phyloP scores from a whole-genome alignment of 2,329 filamentous ascomycete species.

The Paraphoma sp. region DNA sequence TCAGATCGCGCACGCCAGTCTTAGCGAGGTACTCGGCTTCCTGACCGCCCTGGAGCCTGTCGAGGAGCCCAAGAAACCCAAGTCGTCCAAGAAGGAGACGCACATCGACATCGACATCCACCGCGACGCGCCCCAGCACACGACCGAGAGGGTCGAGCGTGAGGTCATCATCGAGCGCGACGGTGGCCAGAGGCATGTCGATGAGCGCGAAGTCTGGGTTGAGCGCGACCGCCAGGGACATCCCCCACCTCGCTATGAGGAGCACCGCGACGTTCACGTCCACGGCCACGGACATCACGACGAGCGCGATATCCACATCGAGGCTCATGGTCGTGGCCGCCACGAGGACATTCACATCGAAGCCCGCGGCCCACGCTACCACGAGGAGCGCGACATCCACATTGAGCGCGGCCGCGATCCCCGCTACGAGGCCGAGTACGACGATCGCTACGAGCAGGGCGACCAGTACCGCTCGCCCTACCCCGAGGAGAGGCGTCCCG shows the following conservation, averaged over 20 bases:
- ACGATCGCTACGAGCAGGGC: constrained; percentile 23
- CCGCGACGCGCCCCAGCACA: constrained; percentile 27
- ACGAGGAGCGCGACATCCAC: constrained; percentile 27
- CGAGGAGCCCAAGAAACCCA: constrained; percentile 26
- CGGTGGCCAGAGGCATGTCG: constrained; percentile 28
- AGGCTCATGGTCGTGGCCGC: constrained; percentile 19
- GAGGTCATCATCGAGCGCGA: constrained; percentile 39
- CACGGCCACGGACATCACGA: constrained; percentile 25
- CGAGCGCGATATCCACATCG: constrained; percentile 36
- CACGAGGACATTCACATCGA: constrained; percentile 30
- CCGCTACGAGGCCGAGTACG: constrained; percentile 17
- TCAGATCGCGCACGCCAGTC: constrained; percentile 39
- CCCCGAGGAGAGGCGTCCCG: constrained; percentile 17
- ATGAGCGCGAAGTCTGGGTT: constrained; percentile 39
- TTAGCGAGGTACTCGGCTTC: constrained; percentile 45
- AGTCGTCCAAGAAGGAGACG: constrained; percentile 25
- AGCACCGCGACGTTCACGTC: constrained; percentile 29
- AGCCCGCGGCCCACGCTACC: constrained; percentile 29
- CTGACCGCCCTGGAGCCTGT: constrained; percentile 43
- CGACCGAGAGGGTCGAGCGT: constrained; percentile 35
- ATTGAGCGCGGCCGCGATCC: constrained; percentile 10
- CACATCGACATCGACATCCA: constrained; percentile 42
- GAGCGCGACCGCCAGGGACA: constrained; percentile 28
- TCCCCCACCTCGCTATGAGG: constrained; percentile 25
- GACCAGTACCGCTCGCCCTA: constrained; percentile 26